These are phyloP conservation scores for Pharus latifolius DNA, from an alignment of 176 grass and related monocot species.

Conservation along the genomic window DNA sequence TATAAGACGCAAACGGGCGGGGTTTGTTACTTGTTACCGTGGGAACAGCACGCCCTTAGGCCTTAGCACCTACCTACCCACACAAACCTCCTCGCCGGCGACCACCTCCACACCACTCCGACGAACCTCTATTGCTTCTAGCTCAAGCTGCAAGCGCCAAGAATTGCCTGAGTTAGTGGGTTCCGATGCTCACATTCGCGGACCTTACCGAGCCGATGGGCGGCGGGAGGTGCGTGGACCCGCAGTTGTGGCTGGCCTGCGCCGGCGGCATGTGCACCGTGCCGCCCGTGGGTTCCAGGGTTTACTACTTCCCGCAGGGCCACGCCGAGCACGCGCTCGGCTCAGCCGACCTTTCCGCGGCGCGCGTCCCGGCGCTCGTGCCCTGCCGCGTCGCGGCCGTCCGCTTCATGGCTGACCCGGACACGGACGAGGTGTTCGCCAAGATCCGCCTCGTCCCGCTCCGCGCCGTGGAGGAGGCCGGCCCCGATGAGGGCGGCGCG, in stretches of 20 bases:
- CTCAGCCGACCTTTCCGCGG: conserved; percentile 9
- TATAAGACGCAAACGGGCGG: conserved; percentile 8
- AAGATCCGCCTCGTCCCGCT: conserved; percentile 58
- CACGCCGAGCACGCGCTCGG: conserved; percentile 85
- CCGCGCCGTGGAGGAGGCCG: neutral
- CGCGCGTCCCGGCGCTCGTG: conserved; percentile 35
- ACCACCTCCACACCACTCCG: neutral
- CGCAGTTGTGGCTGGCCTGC: conserved; percentile 90
- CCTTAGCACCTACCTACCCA: neutral
- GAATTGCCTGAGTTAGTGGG: no score
- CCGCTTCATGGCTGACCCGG: conserved; percentile 66
- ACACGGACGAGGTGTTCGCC: conserved; percentile 85
- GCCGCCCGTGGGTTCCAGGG: conserved; percentile 53
- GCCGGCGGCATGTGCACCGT: conserved; percentile 88
- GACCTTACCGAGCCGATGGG: conserved; percentile 47
- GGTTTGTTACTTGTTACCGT: conserved; percentile 4
- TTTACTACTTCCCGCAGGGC: conserved; percentile 97
- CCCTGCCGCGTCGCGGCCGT: conserved; percentile 60
- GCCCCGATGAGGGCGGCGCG: conserved; percentile 3
- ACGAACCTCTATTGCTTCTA: no score
- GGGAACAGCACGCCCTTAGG: neutral
- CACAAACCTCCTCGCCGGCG: neutral
- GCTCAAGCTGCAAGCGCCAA: no score
- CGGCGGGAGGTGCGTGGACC: conserved; percentile 53
- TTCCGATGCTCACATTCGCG: conserved; percentile 57